phyloP scores from a whole-genome alignment of 2,329 filamentous ascomycete genomes.

The Trichocomaceae sp. region DNA sequence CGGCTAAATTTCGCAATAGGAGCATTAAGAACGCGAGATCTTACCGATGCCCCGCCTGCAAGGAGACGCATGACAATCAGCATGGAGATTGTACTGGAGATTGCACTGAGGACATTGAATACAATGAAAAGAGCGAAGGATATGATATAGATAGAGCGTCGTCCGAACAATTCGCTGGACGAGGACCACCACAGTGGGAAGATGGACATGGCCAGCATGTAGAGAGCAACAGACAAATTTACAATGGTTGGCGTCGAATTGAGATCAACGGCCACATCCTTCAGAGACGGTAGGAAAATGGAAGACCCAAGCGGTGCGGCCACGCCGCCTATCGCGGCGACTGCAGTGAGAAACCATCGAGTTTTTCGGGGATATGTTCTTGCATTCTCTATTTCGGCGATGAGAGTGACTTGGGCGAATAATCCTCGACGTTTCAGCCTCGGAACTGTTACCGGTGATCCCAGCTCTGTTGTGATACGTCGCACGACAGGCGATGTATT shows the following conservation, averaged over 20 bases:
- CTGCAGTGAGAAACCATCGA: constrained; percentile 79
- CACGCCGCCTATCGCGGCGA: constrained; percentile 69
- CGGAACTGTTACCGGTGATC: constrained; percentile 44
- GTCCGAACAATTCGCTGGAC: constrained; percentile 65
- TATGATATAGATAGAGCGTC: constrained; percentile 69
- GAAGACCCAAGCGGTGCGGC: constrained; percentile 77
- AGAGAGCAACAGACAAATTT: constrained; percentile 70
- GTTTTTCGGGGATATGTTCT: constrained; percentile 64
- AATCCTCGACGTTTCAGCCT: constrained; percentile 60
- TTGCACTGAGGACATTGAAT: constrained; percentile 62
- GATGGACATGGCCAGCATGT: constrained; percentile 77
- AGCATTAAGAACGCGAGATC: neutral
- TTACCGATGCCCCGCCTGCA: constrained; percentile 60
- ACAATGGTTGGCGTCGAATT: constrained; percentile 58
- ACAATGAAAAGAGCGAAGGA: constrained; percentile 67
- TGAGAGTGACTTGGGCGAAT: constrained; percentile 60
- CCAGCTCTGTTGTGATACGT: constrained; percentile 21
- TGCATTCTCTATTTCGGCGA: constrained; percentile 73
- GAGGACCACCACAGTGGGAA: constrained; percentile 84
- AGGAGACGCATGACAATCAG: constrained; percentile 70
- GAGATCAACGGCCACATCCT: constrained; percentile 57
- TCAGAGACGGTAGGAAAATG: constrained; percentile 71
- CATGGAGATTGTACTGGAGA: constrained; percentile 66
- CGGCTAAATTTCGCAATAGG: neutral
- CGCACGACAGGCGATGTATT: constrained; percentile 10